phyloP scores from a whole-genome alignment of 2,329 filamentous ascomycete genomes.

The Neonectria punicea region DNA sequence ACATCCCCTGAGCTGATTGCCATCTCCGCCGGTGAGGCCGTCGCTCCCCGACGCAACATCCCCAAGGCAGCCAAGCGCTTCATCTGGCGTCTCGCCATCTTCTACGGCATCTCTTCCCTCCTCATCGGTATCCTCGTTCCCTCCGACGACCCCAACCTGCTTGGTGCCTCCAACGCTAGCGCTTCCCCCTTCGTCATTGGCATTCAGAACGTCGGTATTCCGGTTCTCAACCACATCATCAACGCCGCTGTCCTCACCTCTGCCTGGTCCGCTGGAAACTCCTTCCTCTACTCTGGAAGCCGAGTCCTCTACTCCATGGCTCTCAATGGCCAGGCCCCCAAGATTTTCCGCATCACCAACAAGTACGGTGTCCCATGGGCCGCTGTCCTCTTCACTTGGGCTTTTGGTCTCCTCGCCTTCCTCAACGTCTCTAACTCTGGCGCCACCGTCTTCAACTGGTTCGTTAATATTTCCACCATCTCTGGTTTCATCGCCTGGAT shows the following conservation, averaged over 20 bases:
- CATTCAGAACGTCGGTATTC: constrained; percentile 74
- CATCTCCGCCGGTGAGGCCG: constrained; percentile 72
- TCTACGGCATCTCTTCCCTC: constrained; percentile 71
- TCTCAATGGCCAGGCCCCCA: constrained; percentile 72
- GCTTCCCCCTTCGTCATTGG: constrained; percentile 73
- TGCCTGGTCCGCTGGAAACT: constrained; percentile 70
- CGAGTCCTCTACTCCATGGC: constrained; percentile 77
- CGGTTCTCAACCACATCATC: constrained; percentile 71
- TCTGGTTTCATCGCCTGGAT: constrained; percentile 70
- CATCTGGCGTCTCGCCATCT: constrained; percentile 70
- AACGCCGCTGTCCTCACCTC: constrained; percentile 76
- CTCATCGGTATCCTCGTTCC: constrained; percentile 71
- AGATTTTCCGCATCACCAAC: constrained; percentile 67
- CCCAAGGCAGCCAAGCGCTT: constrained; percentile 72
- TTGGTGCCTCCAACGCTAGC: constrained; percentile 65
- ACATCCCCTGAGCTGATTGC: constrained; percentile 71
- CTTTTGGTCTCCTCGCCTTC: constrained; percentile 73
- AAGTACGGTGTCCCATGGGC: constrained; percentile 69
- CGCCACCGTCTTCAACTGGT: constrained; percentile 71
- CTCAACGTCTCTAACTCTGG: constrained; percentile 73
- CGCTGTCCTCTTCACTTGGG: constrained; percentile 63
- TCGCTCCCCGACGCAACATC: constrained; percentile 72
- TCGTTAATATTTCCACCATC: constrained; percentile 71
- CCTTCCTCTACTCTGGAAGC: constrained; percentile 73
- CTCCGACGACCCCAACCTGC: constrained; percentile 71